phyloP scores from a whole-genome alignment of 768 basidiomycete genomes.

The Mycena rosella region DNA sequence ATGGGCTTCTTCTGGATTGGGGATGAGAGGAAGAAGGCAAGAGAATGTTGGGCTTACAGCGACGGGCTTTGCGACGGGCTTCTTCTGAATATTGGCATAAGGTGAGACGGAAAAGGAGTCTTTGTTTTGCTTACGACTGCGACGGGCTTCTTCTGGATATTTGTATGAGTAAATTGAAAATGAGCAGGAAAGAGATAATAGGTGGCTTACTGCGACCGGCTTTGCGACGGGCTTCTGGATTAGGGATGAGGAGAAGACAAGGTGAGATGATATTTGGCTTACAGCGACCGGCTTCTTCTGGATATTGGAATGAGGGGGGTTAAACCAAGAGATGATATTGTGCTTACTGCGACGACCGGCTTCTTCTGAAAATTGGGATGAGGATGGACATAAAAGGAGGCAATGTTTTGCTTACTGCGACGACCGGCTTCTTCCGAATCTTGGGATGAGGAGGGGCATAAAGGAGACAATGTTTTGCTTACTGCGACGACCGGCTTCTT shows the following conservation, averaged over 20 bases:
- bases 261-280: too few relatives aligned
- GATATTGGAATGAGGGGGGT: too few relatives aligned
- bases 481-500: neutral
- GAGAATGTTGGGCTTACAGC: neutral
- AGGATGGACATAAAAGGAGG: neutral
- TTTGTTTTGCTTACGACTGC: too few relatives aligned
- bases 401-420: neutral
- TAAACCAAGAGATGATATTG: neutral
- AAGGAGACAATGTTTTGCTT: neutral
- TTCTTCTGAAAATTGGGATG: neutral
- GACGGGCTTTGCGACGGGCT: neutral
- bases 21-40: neutral
- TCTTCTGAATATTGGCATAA: neutral
- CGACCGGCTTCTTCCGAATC: neutral
- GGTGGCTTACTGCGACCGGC: neutral
- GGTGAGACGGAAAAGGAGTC: too few relatives aligned
- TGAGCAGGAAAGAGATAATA: neutral
- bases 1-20: neutral
- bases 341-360: neutral
- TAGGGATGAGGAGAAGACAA: too few relatives aligned
- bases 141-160: neutral
- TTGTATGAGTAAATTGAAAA: neutral
- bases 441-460: neutral
- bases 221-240: too few relatives aligned
- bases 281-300: neutral